Evolutionary conservation across 148 eudicot genomes (phyloP), one percentile per base, ranked within the genome.

Genomic region (Simmondsia chinensis): DNA sequence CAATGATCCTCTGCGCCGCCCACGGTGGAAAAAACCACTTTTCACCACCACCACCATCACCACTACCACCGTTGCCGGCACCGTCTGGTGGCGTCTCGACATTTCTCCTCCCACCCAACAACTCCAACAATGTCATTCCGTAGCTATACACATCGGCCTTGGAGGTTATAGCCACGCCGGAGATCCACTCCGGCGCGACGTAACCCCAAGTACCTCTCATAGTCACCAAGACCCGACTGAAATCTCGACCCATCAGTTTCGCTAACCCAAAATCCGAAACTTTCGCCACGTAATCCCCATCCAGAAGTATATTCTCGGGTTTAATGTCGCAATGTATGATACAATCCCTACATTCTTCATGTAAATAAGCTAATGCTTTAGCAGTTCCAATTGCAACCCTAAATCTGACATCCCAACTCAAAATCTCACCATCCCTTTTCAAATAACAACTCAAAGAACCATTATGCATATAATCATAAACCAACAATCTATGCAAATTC

Each of bases 181-280:
- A 79, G 27, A 84, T 84, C 94, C 94, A 84, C 61, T 84, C 94
- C 0, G 94, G 94, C 2, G 94, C 94, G 9, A 84, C 83, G 27
- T 84, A 84, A 1, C 94, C 94, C 84, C 88, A 69, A 1, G 94
- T 84, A 0, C 94, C 94, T 33, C 88, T 74, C 94, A 76, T 80
- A 10, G 88, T 76, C 0, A 78, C 84, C 46, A 84, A 52, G 2
- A 84, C 94, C 46, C 88, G 39, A 39, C 87, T 79, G 24, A 71
- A 74, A 57, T 84, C 94, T n/a, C 94, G 61, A 4, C 94, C 84
- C 4, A 84, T 60, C 11, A 84, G 69, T 75, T 76, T 80, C 0
- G 94, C 94, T 31, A 84, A 22, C 57, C 94, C 94, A 46, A 84
- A 84, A 66, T 84, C 94, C 4, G 94, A 76, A 9, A 84, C 88